A percentile compares a stretch with the other conserved stretches of the same genome.
Conservation (phyloP, 2,329 filamentous ascomycete genomes). For the Verticillium zaregamsianum region DNA sequence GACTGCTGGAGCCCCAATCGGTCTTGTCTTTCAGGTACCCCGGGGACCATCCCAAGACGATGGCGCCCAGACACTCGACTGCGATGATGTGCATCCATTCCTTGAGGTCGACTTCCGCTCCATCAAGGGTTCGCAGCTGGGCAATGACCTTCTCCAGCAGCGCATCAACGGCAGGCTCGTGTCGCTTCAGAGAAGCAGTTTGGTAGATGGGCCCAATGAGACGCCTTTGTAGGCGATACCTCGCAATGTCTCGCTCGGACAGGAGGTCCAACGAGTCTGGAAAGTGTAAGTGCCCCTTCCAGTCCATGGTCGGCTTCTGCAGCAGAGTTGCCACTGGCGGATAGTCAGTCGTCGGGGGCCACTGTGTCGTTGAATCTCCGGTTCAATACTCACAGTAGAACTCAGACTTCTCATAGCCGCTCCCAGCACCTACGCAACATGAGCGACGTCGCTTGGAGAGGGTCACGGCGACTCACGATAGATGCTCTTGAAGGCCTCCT, state of each 20-base stretch:
- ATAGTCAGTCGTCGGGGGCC: neutral
- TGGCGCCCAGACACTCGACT: constrained; percentile 46
- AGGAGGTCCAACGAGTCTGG: constrained; percentile 46
- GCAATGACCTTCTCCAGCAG: constrained; percentile 31
- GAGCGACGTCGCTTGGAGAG: neutral
- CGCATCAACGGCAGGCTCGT: constrained; percentile 34
- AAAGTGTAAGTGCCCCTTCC: constrained; percentile 27
- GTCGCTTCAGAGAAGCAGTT: constrained; percentile 34
- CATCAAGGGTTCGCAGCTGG: constrained; percentile 30
- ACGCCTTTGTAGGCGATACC: constrained; percentile 45
- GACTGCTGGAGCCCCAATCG: constrained; percentile 41
- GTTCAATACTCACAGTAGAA: constrained; percentile 40
- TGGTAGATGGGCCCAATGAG: constrained; percentile 46
- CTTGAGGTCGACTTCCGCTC: constrained; percentile 40
- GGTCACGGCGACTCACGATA: constrained; percentile 32
- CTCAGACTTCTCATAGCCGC: constrained; percentile 45
- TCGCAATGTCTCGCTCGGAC: constrained; percentile 40
- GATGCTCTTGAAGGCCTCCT: constrained; percentile 41
- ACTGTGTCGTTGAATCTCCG: too few species aligned
- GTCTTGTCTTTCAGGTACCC: constrained; percentile 37
- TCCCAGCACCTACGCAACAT: constrained; percentile 33
- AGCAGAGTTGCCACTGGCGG: constrained; percentile 39
- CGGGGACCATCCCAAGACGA: constrained; percentile 49
- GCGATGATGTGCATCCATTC: constrained; percentile 55
- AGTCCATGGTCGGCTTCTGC: constrained; percentile 36